Conservation (phyloP, 2,329 filamentous ascomycete species). For the Sporothrix brunneoviolacea region DNA sequence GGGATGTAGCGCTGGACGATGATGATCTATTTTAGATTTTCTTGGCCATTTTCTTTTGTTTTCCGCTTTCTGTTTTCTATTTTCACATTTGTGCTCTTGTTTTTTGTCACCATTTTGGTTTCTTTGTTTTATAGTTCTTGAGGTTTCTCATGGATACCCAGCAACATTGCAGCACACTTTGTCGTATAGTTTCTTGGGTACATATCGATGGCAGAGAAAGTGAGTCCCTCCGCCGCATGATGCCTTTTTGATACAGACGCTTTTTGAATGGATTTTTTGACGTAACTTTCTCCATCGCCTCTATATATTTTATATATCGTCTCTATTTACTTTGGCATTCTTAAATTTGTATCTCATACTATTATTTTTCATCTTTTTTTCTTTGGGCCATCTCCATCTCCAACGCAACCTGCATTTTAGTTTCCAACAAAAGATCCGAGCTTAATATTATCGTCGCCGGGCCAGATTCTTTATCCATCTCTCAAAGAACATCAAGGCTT, state of each 20-base stretch:
- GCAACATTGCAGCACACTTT: not conserved
- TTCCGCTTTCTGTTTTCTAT: not conserved
- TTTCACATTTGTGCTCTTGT: no score
- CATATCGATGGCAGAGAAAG: no score
- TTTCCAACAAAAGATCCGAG: not conserved
- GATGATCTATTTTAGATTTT: conserved; percentile 31
- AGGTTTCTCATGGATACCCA: conserved; percentile 7
- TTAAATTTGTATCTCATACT: not conserved
- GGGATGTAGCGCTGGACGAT: conserved; percentile 35
- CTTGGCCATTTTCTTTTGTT: not conserved
- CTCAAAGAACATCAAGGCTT: no score
- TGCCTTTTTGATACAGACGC: not conserved
- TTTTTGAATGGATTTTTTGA: no score
- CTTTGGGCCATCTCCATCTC: not conserved
- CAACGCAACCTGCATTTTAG: not conserved
- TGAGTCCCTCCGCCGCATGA: no score
- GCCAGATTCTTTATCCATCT: no score
- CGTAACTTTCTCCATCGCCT: not conserved
- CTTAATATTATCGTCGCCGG: no score
- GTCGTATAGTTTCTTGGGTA: not conserved
- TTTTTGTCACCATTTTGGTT: no score
- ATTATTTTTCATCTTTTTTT: not conserved
- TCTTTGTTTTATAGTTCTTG: no score
- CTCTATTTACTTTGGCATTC: not conserved
- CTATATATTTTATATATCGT: not conserved